Evolutionary conservation across 768 basidiomycete genomes (phyloP), one percentile per base, ranked within the genome.

Genomic region (Favolaschia claudopus): DNA sequence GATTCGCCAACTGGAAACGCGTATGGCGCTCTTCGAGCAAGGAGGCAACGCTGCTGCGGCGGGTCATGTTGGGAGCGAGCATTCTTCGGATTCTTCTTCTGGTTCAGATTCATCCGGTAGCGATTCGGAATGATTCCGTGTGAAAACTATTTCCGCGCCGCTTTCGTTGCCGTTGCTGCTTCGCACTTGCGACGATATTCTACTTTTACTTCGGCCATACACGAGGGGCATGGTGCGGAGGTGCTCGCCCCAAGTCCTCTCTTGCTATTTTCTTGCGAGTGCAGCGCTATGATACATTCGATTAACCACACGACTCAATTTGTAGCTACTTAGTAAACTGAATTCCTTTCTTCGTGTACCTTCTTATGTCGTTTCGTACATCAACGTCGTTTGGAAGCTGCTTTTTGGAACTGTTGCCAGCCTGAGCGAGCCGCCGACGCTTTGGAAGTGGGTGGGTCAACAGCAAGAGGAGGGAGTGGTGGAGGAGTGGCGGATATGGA

Each of bases 1-100:
- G 80, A 99, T 99, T 69, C 85, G 91, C 47, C 83, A 87, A 72
- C 82, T 99, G 38, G 96, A 99, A 75, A 89, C 89, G 67, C 88
- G 93, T 61, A 89, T 98, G 79, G 82, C 85, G 27, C 82, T 92
- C 28, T 96, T 99, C 72, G 90, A 95, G 48, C 80, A 85, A 60
- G 80, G 80, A 33, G 76, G 79, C 37, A 78, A 76, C 45, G 78
- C 74, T 36, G 69, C 72, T 10, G 60, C 72, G 19, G 63, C 76
- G 7, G 67, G 75, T n/a, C 69, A 73, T 15, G 63, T 80, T 51
- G 86, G 87, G 59, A 91, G 89, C 67, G 91, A 91, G 53, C 87
- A 81, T 68, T 89, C 89, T 31, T 92, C 89, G 45, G 91, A 93
- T 71, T 89, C 90, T 10, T 91, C 89, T 74, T 88, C 87, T 39